Evolutionary conservation across 1,284 basidiomycete species (phyloP), one percentile per base, ranked within the genome.

Genomic region (Fomes fomentarius): DNA sequence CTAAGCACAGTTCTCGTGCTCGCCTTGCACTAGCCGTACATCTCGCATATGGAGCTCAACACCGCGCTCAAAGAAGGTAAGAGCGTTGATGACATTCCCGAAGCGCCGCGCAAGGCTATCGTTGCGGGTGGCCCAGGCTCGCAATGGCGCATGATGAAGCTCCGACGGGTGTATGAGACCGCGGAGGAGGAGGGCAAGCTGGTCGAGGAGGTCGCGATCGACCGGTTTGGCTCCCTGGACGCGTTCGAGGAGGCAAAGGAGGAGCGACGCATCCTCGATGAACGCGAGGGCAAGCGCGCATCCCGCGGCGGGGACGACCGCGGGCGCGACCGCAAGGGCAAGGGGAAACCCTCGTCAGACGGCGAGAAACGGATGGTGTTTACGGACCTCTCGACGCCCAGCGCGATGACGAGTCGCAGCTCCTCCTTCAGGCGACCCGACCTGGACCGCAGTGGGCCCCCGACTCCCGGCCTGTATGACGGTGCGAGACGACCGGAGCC

Each of bases 141-240:
- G 15, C 87, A 89, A 67, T 99, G 96, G 96, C 86, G 96, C 21
- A 98, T 98, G 96, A 95, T 94, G 88, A 95, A 96, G 69, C 83
- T 99, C 1, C 85, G 89, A 33, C 81, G 93, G 12, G 88, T 94
- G 1, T 94, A 92, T 68, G 96, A 98, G 70, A 83, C 91, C 4
- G 94, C 92, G 0, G 87, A 94, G 58, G 94, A 96, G 66, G 93
- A 96, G 63, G 82, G 83, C 2, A 75, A 82, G 19, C 65, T 85
- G 0, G 70, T 96, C 1, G 89, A 94, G 66, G 87, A 95, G 50
- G 84, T 98, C 21, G 96, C 91, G 0, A 63, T 94, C 24, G 96
- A 98, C 58, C 83, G 94, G 7, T 97, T 96, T 66, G 93, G 91
- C 15, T 85, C 85, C 1, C 69, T 96, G 40, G 85, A 91, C 39